Evolutionary conservation across 2,329 filamentous ascomycete genomes (phyloP).

Genomic region (Aspergillus terreus): DNA sequence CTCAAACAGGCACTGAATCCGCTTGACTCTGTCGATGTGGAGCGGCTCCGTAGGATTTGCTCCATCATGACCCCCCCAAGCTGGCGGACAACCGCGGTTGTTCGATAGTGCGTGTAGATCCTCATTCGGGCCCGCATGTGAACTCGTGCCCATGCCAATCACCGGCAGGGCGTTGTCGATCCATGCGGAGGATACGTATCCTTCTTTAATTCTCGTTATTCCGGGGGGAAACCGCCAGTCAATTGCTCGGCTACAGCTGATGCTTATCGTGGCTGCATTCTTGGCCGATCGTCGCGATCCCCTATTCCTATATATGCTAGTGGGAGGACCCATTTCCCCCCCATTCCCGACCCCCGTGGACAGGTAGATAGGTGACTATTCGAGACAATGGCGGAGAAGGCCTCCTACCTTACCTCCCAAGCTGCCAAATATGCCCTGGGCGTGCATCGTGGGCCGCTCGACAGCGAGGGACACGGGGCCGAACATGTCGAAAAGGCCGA

Average conservation of each 20-base stretch:
- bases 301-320: not conserved
- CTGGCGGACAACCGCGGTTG: slow-evolving; percentile 15
- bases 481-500: slow-evolving; percentile 27
- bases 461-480: slow-evolving; percentile 17
- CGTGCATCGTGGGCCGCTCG: slow-evolving; percentile 27
- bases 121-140: slow-evolving; percentile 11
- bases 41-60: no score
- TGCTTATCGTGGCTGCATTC: no score
- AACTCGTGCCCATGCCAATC: slow-evolving; percentile 9
- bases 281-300: no score
- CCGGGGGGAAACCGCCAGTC: no score
- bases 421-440: slow-evolving; percentile 30
- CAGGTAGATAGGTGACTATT: not conserved
- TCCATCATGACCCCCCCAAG: not conserved
- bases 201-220: no score
- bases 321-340: not conserved
- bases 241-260: no score
- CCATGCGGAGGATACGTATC: not conserved
- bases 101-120: slow-evolving; percentile 14
- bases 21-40: no score
- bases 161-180: slow-evolving; percentile 5
- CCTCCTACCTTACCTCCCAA: slow-evolving; percentile 22
- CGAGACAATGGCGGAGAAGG: slow-evolving; percentile 22
- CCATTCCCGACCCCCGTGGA: not conserved
- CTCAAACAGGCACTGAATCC: slow-evolving; percentile 2